Base-by-base conservation (phyloP, 2,329 filamentous ascomycete genomes). In the Talaromyces sp. region DNA sequence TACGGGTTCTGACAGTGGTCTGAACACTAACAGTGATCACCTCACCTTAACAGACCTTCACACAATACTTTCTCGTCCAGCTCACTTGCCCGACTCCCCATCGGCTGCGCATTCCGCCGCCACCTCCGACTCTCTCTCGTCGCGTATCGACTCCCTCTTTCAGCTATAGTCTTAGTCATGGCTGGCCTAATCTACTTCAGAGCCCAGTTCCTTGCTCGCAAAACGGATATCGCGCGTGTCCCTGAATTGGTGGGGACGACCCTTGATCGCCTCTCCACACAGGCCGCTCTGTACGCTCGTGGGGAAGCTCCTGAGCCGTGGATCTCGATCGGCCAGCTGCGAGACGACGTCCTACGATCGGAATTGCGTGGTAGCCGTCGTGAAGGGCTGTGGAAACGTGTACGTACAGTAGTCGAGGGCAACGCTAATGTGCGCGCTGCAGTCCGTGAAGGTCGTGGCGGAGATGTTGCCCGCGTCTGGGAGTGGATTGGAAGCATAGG, bases 341-440 rank as follows among this genome's bases (percentile, higher is more conserved):
- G 94, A 62, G 94, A 99, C 70, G 93, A 97, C 70, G 88, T 99
- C 3, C 80, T 99, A 43, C 83, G 93, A 21, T 85, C 88, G 29
- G 87, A 96, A 63, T 91, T 97, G 72, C 88, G 85, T 3, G 82
- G 92, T 21, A 81, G 82, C 9, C 85, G 92, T 67, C 83, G 94
- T 41, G 89, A 94, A 70, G 84, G 85, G 59, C 80, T 99, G 56
- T 99, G 95, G 94, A 83, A 86, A 64, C 85, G 86, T 55, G 94
- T 99, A 21, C 84, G 86, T 66, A 85, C 81, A 56, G 88, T 97
- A 57, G 92, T 99, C 0, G 94, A 99, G 75, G 87, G 88, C 74
- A 99, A 99, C 73, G 89, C 90, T 62, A 99, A 99, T 70, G 89
- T 99, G 17, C 84, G 94, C 48, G 90, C 76, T 75, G 92, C 83